These are phyloP conservation scores for Penicillium occitanis DNA, from an alignment of 2,329 filamentous ascomycete genomes.

Conservation along the genomic window DNA sequence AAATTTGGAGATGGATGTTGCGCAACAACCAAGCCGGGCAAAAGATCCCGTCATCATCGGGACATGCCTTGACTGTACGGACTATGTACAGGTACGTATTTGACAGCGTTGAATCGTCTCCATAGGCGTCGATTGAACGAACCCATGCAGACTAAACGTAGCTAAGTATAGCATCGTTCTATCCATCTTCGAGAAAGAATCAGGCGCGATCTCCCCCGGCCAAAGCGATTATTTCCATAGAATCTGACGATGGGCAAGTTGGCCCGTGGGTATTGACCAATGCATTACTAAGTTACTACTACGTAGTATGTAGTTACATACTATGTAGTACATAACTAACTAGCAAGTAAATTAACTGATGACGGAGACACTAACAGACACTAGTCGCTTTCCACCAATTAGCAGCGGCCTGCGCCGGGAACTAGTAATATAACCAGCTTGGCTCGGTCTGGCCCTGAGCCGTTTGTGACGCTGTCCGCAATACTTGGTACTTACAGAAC, in stretches of 20 bases:
- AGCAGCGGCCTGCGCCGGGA: background rate
- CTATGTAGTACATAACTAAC: no score
- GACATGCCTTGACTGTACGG: background rate
- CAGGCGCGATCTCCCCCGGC: background rate
- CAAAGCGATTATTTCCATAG: background rate
- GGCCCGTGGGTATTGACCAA: background rate
- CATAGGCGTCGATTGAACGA: background rate
- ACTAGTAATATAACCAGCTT: constrained; percentile 11
- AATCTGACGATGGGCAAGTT: background rate
- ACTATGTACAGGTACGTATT: background rate
- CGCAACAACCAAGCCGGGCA: background rate
- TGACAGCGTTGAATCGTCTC: background rate
- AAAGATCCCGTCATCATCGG: background rate
- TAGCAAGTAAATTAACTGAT: background rate
- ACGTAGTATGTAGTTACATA: no score
- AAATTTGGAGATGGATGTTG: background rate
- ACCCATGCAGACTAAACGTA: background rate
- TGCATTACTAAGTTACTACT: background rate
- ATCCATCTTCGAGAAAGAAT: background rate
- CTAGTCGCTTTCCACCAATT: background rate
- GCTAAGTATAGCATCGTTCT: background rate
- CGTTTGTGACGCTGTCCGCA: background rate
- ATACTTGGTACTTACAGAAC: background rate
- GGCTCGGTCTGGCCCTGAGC: constrained; percentile 4
- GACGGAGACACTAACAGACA: background rate